These are phyloP conservation scores for Paramecium octaurelia DNA, from an alignment of 73 alveolate species.

Conservation along the genomic window DNA sequence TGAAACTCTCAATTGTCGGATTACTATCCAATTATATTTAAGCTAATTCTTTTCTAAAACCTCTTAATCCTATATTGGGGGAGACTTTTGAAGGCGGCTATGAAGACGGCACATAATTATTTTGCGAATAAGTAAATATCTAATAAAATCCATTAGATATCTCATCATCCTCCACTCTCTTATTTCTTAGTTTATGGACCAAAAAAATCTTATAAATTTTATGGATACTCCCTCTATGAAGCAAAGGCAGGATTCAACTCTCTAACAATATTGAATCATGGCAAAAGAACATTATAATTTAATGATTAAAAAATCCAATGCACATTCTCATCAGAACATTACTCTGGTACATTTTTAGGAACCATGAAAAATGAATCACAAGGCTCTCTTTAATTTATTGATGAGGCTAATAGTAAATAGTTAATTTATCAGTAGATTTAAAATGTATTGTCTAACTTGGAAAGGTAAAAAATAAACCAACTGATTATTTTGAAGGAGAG, in stretches of 20 bases:
- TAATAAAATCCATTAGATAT: conserved; percentile 12
- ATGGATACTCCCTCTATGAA: conserved; percentile 64
- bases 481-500: conserved; percentile 85
- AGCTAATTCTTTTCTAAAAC: conserved; percentile 72
- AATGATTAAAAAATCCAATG: background rate
- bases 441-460: conserved; percentile 39
- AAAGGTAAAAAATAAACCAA: conserved; percentile 70
- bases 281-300: conserved; percentile 45
- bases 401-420: conserved; percentile 49
- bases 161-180: conserved; percentile 94
- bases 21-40: conserved; percentile 64
- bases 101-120: conserved; percentile 92
- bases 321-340: conserved; percentile 61
- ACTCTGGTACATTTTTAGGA: conserved; percentile 66
- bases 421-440: background rate
- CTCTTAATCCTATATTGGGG: conserved; percentile 97
- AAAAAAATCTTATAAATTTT: conserved; percentile 38
- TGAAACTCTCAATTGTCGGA: conserved; percentile 66
- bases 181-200: conserved; percentile 63
- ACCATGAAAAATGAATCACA: conserved; percentile 64
- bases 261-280: conserved; percentile 53
- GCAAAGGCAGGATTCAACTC: conserved; percentile 70
- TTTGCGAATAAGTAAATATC: conserved; percentile 79
- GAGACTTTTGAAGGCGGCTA: conserved; percentile 95
- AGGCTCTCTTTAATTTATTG: conserved; percentile 54